Base-by-base conservation (phyloP, 1,284 basidiomycete species). In the Puccinia polysora region DNA sequence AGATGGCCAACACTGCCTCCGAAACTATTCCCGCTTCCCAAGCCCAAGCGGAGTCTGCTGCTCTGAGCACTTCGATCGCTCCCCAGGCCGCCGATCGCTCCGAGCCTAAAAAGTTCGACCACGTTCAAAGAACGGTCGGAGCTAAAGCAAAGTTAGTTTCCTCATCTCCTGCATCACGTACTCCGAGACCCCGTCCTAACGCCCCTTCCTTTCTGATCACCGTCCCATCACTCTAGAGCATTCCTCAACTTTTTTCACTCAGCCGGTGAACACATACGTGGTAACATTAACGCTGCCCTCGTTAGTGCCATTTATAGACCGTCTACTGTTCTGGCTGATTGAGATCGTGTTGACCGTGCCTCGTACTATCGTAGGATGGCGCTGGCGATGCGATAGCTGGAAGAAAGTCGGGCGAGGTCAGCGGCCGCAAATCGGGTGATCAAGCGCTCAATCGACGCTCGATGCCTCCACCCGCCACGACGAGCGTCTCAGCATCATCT, bases 221-320 rank as follows among this genome's bases (percentile, higher is more conserved):
- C 32, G 20, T 32, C 14, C 8, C 18, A 2, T 20, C 14, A 40
- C 4, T 34, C 7, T 52, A 68, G 65, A 34, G 38, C 50, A 12
- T 32, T 68, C 15, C 43, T 68, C 23, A 43, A 25, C 20, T 32
- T 38, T 20, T 43, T 68, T 28, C 52, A 68, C 40, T 45, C 53
- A 10, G 65, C 65, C 5, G 65, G 65, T 47, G 65, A 68, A 58
- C 65, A 68, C 14, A 55, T 68, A 18, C 53, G 65, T 18, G 65
- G 65, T 14, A 68, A 68, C 53, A 58, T 68, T 12, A 68, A 68
- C 28, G 65, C 65, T 34, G 65, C 65, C 43, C 55, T 68, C 2
- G 65, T 68, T 6, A 58, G 65, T 34, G 25, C 30, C 4, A 10
- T 5, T 56, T 18, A 10, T 45, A n/a, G 40, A 45, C 40, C 40